Base-by-base conservation (phyloP, 257 asterid genomes). In the Forsythia viridissima region DNA sequence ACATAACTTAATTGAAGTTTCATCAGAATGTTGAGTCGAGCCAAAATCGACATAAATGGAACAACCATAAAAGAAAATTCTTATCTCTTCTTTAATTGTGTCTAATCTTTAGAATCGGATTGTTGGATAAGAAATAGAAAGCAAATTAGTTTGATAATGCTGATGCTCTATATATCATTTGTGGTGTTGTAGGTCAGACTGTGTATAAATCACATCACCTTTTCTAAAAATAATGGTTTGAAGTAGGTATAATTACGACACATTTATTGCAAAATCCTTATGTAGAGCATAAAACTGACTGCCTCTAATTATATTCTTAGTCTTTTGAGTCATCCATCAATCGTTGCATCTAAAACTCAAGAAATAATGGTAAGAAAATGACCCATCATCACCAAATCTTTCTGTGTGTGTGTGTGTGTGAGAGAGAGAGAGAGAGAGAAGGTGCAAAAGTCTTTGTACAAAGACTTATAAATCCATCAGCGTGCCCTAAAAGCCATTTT, bases 401-500 rank as follows among this genome's bases (percentile, higher is more conserved):
- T 3, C 3, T 59, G 52, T 39, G 48, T 48, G 46, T 36, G 48
- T 52, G 44, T 8, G 4, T 18, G 41, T 38, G 44, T 1, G 36
- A 51, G 30, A 18, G 61, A 16, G 8, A 15, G 63, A 18, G 59
- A 8, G 68, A 21, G 13, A 30, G 42, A 1, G 21, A 3, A 24
- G 8, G 24, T 20, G 51, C 15, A 65, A 81, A 76, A 71, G 77
- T 61, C 82, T 51, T 76, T 57, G 69, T 37, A 44, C 72, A 48
- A 39, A 70, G 70, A 39, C 30, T 38, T 15, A 66, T 52, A 72
- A 78, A 74, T 77, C 72, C 69, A 69, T 70, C 78, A 70, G 86
- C 88, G 86, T 85, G 88, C 86, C 63, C 20, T 69, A 82, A 85
- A 85, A 85, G 88, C 86, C 88, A 63, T 61, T 76, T 85, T 82